Base-by-base conservation (phyloP, 805 yeast genomes). In the Nakazawaea pomicola region DNA sequence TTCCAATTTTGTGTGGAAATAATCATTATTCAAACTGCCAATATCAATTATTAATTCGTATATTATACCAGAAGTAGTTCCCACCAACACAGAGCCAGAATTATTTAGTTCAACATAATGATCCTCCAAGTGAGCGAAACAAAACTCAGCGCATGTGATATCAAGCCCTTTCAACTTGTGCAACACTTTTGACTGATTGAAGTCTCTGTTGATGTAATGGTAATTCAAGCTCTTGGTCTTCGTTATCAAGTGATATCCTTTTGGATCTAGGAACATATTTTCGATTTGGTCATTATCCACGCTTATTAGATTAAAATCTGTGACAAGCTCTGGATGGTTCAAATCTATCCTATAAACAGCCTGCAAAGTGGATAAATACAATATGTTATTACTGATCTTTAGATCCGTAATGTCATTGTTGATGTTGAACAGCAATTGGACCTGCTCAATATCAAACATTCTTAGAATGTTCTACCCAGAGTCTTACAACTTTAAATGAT, bases 291-390 rank as follows among this genome's bases (percentile, higher is more conserved):
- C 49, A 12, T 34, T 25, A 21, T 45, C 39, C 3, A 54, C 28
- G 5, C 52, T 56, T 1, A 72, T 62, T 2, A 69, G 45, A 10
- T 56, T 57, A n/a, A 67, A 53, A 18, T 57, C 61, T 31, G 67
- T 69, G 4, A 84, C 80, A 6, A 65, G 66, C 27, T 81, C 76
- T 1, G 93, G 93, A 37, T 68, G 68, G 38, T 76, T 79, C 47
- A 84, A 60, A 49, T 83, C 78, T 24, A 85, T 82, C n/a, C 83
- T 60, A 48, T 74, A 74, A n/a, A 84, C 58, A 12, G 67, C 81
- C 7, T 69, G 59, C 36, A 62, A 63, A 42, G 78, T 62, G 0
- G 80, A 76, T 35, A 83, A 60, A 42, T 74, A 69, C 29, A 84
- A 68, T 5, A 73, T 59, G 50, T 83, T 83, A 45, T 68, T 65